Evolutionary conservation across 139 green algal genomes (phyloP), one percentile per base, ranked within the genome.

Genomic region (Chlorella sp.): DNA sequence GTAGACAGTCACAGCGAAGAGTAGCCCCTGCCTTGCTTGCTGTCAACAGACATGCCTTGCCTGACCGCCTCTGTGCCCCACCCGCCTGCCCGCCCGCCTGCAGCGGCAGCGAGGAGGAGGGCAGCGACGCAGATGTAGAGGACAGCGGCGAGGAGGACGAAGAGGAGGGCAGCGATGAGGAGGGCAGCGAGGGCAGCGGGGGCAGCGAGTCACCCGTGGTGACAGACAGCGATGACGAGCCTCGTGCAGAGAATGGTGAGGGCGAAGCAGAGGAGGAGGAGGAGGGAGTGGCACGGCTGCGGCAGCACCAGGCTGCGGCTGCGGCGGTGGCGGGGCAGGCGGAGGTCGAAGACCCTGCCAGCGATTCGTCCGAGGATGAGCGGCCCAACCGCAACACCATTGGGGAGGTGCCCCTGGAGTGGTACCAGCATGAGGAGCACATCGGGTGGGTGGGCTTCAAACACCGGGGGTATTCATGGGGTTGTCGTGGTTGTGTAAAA

Each of bases 361-460:
- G 90, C 69, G 97, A 99, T 81, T 99, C 97, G 0, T 98, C 96
- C 2, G 98, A 99, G 87, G 97, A 99, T 75, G 97, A 99, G 89
- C 92, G 96, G 22, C 94, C 95, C 30, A 93, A 93, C 61, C 90
- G 96, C 37, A 98, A 99, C 92, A 99, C 97, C 71, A 93, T 99
- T 22, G 98, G 98, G 1, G 90, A 96, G 0, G 96, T 99, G 42
- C 98, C 98, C 0, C 90, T 99, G 81, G 89, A 94, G 76, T 99
- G 98, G 98, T 99, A 99, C 91, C 95, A 97, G 64, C 92, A 98
- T 32, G 98, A 99, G 93, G 95, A 97, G 81, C 98, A 99, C 90
- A 97, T 99, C n/a, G 97, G 97, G 24, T 57, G 48, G 48, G 48
- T 57, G 48, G 48, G 48, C 9, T n/a, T n/a, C n/a, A n/a, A n/a